Percentiles rank a stretch among this genome's conserved stretches.
phyloP scores from a whole-genome alignment of 208 protist genomes.

The Vickermania ingenoplastis region DNA sequence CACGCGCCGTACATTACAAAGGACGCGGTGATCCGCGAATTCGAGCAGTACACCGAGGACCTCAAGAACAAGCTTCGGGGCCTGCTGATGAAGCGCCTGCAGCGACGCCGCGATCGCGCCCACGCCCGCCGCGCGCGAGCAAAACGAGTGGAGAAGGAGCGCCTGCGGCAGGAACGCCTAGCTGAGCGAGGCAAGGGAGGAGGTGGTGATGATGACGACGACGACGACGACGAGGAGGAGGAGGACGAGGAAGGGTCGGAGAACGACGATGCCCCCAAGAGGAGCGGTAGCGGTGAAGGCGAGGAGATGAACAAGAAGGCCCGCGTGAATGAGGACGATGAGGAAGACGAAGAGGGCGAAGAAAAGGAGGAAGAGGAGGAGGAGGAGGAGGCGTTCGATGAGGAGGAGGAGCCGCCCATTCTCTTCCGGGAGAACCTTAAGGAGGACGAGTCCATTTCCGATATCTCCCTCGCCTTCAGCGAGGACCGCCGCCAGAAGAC shows the following conservation, averaged over 20 bases:
- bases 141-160: slow-evolving; percentile 8
- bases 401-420: slow-evolving; percentile 18
- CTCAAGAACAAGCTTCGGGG: slow-evolving; percentile 32
- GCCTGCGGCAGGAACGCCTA: slow-evolving; percentile 1
- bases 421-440: background rate
- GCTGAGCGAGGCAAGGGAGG: slow-evolving; percentile 11
- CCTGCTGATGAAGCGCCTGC: slow-evolving; percentile 41
- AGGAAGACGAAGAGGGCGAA: slow-evolving; percentile 4
- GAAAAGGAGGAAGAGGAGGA: slow-evolving; percentile 14
- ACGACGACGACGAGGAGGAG: slow-evolving; percentile 16
- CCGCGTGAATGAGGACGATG: slow-evolving; percentile 8
- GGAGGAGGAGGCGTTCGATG: slow-evolving; percentile 11
- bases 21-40: slow-evolving; percentile 30
- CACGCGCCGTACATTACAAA: slow-evolving; percentile 42
- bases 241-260: slow-evolving; percentile 4
- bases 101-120: slow-evolving; percentile 36
- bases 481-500: slow-evolving; percentile 3
- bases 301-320: slow-evolving; percentile 2
- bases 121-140: slow-evolving; percentile 25
- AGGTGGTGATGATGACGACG: slow-evolving; percentile 13
- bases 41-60: slow-evolving; percentile 31
- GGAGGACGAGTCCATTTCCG: slow-evolving; percentile 4
- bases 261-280: slow-evolving; percentile 5
- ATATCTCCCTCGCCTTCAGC: slow-evolving; percentile 6
- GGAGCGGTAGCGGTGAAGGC: slow-evolving; percentile 4